phyloP scores from a whole-genome alignment of 2,329 filamentous ascomycete genomes.

The Aurifilum marmelostoma region DNA sequence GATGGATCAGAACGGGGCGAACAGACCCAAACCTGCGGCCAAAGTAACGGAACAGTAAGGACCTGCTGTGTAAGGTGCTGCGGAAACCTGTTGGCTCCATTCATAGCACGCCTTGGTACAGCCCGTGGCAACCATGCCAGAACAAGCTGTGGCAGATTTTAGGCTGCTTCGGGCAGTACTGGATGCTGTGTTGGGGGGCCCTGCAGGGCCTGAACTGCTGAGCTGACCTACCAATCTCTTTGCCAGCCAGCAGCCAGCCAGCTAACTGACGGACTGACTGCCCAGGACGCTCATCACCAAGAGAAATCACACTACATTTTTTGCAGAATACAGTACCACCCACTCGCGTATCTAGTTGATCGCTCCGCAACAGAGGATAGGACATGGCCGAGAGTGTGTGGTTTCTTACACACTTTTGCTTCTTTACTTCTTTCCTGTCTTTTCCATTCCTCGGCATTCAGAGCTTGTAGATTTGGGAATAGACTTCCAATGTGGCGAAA shows the following conservation, averaged over 20 bases:
- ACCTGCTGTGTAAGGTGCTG: slow-evolving; percentile 3
- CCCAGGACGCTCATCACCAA: neutral
- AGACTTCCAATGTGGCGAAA: neutral
- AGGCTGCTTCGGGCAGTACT: neutral
- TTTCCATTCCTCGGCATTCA: too few relatives aligned
- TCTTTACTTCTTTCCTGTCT: too few relatives aligned
- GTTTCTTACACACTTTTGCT: neutral
- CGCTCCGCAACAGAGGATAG: neutral
- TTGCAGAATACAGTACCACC: neutral
- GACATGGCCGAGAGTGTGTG: too few relatives aligned
- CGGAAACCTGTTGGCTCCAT: neutral
- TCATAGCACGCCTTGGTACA: neutral
- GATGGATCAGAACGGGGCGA: neutral
- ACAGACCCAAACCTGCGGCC: slow-evolving; percentile 1
- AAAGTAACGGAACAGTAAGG: neutral
- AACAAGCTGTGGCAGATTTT: neutral
- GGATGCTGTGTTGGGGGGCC: neutral
- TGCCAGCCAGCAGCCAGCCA: neutral
- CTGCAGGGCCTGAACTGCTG: neutral
- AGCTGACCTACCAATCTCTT: neutral
- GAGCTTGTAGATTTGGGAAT: neutral
- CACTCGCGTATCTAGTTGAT: neutral
- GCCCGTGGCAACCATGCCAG: too few relatives aligned
- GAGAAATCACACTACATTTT: neutral
- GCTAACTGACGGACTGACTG: neutral